Conservation (phyloP, 2,329 filamentous ascomycete genomes). For the Akanthomyces dipterigenus region DNA sequence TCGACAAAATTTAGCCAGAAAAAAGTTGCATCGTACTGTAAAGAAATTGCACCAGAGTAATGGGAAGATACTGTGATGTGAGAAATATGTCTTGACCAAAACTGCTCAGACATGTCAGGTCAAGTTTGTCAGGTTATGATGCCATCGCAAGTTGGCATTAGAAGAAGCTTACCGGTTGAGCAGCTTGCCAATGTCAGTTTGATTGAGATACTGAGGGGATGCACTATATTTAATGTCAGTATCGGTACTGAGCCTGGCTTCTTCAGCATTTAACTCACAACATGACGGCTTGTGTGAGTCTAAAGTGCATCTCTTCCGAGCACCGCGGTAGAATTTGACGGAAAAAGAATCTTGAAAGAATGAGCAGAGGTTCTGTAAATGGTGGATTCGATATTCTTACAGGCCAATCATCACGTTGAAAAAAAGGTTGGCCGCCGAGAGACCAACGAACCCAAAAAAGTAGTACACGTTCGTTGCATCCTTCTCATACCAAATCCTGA, state of each 20-base stretch:
- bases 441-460: not conserved
- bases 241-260: not conserved
- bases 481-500: conserved; percentile 6
- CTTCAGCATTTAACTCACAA: not conserved
- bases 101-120: not conserved
- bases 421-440: not conserved
- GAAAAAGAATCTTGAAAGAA: not conserved
- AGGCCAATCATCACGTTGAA: not conserved
- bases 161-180: not conserved
- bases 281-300: not conserved
- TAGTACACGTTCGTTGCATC: not conserved
- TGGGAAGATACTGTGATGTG: not conserved
- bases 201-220: not conserved
- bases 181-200: not conserved
- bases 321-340: not conserved
- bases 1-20: not conserved
- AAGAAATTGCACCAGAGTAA: not conserved
- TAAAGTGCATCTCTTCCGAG: not conserved
- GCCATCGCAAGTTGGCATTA: too few relatives aligned
- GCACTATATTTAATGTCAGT: not conserved
- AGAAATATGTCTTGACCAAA: conserved; percentile 2
- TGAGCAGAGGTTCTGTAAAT: not conserved
- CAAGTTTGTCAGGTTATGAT: too few relatives aligned
- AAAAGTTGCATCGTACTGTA: not conserved
- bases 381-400: not conserved